Conservation (phyloP, 2,329 filamentous ascomycete genomes). For the Arthrocladium fulminans region DNA sequence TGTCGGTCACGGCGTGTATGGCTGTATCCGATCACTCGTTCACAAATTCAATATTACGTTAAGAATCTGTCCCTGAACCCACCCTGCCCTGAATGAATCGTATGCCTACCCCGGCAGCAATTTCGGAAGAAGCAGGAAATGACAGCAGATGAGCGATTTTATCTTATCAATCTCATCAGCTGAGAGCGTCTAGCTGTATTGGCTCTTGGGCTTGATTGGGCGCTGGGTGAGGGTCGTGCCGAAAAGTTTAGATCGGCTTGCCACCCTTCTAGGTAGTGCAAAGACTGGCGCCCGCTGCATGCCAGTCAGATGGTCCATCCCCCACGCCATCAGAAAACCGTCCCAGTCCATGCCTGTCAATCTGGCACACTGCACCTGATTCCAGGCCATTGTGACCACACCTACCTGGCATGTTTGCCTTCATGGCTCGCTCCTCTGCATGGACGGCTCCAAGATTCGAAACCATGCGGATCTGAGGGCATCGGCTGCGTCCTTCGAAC, state of each 20-base stretch:
- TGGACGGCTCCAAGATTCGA: not conserved
- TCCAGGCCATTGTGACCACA: not conserved
- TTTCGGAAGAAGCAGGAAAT: not conserved
- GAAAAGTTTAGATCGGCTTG: conserved; percentile 6
- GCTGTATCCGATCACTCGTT: no score
- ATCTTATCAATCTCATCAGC: conserved; percentile 20
- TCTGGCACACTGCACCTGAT: not conserved
- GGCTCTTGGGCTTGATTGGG: not conserved
- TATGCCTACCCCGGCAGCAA: no score
- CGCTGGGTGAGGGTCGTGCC: conserved; percentile 2
- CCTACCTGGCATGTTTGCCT: not conserved
- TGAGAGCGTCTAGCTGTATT: conserved; percentile 2
- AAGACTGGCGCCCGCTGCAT: not conserved
- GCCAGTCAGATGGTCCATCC: not conserved
- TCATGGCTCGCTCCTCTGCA: conserved; percentile 3
- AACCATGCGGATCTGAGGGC: not conserved
- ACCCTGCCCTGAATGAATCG: no score
- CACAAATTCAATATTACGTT: no score
- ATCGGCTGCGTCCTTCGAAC: not conserved
- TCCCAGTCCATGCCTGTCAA: not conserved
- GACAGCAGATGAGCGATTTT: not conserved
- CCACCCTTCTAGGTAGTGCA: not conserved
- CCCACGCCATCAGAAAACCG: conserved; percentile 1
- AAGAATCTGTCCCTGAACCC: no score
- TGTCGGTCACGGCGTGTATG: no score